Evolutionary conservation across 176 grass and related monocot genomes (phyloP).

Genomic region (Tillandsia fasciculata): DNA sequence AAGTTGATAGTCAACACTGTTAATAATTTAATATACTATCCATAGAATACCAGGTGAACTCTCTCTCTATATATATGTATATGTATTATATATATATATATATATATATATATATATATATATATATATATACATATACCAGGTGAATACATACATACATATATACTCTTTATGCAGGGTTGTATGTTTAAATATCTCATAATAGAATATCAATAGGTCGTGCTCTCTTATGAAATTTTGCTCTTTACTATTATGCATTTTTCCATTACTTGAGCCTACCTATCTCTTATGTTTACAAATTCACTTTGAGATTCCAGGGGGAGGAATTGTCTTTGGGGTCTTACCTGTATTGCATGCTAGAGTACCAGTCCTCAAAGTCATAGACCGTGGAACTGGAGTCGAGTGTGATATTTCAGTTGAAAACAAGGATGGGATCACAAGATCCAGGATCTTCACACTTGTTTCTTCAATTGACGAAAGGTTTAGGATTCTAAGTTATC

Average conservation of each 20-base stretch:
- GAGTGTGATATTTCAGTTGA: conserved; percentile 85
- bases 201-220: no score
- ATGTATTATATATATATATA: no score
- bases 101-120: no score
- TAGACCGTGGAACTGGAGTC: conserved; percentile 49
- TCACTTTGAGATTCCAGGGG: conserved; percentile 26
- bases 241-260: no score
- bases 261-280: background rate
- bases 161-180: background rate
- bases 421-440: conserved; percentile 91
- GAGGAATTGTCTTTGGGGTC: conserved; percentile 48
- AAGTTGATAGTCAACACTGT: no score
- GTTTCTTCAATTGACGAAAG: conserved; percentile 77
- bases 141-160: no score
- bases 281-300: background rate
- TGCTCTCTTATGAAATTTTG: no score
- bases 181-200: no score
- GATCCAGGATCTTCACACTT: conserved; percentile 53
- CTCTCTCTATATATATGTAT: no score
- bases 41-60: no score
- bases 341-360: conserved; percentile 55
- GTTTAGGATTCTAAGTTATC: conserved; percentile 67
- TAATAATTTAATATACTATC: no score
- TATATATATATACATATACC: no score
- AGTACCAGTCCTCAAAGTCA: conserved; percentile 81